Evolutionary conservation across 1,284 basidiomycete genomes (phyloP), one percentile per base, ranked within the genome.

Genomic region (Melampsora larici-populina): DNA sequence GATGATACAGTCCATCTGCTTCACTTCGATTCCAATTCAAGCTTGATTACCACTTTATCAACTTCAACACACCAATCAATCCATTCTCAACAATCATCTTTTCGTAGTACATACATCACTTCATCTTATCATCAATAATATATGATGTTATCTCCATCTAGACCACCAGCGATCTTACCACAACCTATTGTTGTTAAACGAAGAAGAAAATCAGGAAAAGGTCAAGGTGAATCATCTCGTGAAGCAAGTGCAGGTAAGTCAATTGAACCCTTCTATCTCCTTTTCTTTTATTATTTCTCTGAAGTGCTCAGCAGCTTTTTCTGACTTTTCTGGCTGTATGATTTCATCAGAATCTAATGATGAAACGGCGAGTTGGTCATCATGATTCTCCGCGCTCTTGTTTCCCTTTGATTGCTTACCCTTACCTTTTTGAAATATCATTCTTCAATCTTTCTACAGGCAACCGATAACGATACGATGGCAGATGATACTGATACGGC

Each of bases 401-500:
- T 4, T 48, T 48, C 43, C 18, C 40, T 26, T 31, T 48, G 29
- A 36, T 29, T 68, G n/a, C 24, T 43, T 18, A 18, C 24, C 40
- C 64, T 66, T 24, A 31, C 33, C 5, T 46, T 24, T 36, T 68
- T 33, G 36, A 13, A 21, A 33, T 9, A 26, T 17, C 63, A n/a
- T 67, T 13, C 67, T 49, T 36, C 18, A 46, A 31, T 24, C 29
- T 18, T 33, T 46, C 8, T 49, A 63, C 49, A 75, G 72, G 72
- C 72, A 36, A 75, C 72, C 40, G 72, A 75, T 60, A 66, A 66
- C 36, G 72, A 75, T 31, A 62, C 72, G n/a, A 75, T 75, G 72
- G 72, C 72, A 17, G 72, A 75, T 58, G 72, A 75, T 67, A 75
- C 72, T 5, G 72, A 75, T 46, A 75, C 72, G 64, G 72, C 72